Evolutionary conservation across 2,329 filamentous ascomycete species (phyloP), one percentile per base, ranked within the genome.

Genomic region (Cyphellophora attinorum): DNA sequence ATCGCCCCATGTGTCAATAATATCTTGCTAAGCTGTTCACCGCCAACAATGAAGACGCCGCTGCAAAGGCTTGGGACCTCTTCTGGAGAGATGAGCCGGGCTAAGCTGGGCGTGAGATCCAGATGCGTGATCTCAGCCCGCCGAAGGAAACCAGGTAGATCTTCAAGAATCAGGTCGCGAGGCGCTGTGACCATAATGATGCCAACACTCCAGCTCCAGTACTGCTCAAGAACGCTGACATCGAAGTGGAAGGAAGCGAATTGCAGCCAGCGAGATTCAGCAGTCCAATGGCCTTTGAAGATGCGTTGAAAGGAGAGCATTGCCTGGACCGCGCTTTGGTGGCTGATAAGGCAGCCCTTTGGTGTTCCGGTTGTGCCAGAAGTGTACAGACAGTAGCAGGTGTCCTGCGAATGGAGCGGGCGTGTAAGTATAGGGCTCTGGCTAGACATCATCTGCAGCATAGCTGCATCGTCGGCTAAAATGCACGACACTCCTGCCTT

Each of bases 201-300:
- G 2, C 86, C 86, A 1, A 91, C 82, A 17, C 81, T 85, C 88
- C 88, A 95, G 38, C 80, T 91, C 85, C 85, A 95, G 55, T 89
- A 95, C 51, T 94, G 88, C 52, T 95, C 88, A 1, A 95, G 68
- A 0, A 95, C 82, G 2, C 84, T 91, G 3, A 95, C 88, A 49
- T 95, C 89, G 41, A 95, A 95, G 56, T 94, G 89, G 37, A 94
- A 85, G 0, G 85, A 88, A 1, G 89, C 89, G 52, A 95, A 95
- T 52, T 95, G 89, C 1, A 95, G 66, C 80, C 85, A 95, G 38
- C 81, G 75, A 0, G 86, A 93, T 0, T 71, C 53, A 0, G 65
- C 50, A 27, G 81, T 70, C 83, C 85, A 93, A 48, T 85, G 81
- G 0, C 71, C 76, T 4, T 60, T 58, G 51, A 95, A 94, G 0